Base-by-base conservation (phyloP, 306 rosid genomes). In the Dalbergia oliveri region DNA sequence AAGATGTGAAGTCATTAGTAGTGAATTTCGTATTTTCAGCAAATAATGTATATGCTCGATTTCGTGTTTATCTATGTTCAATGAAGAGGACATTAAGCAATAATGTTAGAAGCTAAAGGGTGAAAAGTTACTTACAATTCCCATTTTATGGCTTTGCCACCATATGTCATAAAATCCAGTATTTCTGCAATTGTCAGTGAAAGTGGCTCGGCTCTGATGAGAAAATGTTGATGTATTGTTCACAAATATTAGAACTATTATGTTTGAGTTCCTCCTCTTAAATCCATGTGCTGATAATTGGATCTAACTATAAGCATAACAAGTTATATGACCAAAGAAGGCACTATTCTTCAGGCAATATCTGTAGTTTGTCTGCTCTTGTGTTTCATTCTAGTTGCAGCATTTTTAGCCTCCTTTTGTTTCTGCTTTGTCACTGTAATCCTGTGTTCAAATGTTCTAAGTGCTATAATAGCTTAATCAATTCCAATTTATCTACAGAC, bases 41-140 rank as follows among this genome's bases (percentile, higher is more conserved):
- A 26, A 26, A 26, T 26, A 26, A 26, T 26, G 31, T 26, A 26
- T 26, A 26, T 26, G 31, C 31, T 26, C 1, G 0, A 26, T 26
- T 26, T 1, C 3, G 31, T 26, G 3, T 26, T 26, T 26, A 26
- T 26, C 31, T 26, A 26, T 26, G 31, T 26, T 26, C 31, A 26
- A 26, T 2, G 1, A 26, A 26, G 31, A 26, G 3, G 31, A 26
- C 31, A 26, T 26, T 2, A 26, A 26, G 31, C 31, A 26, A 26
- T 1, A 26, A 26, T 26, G 31, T 26, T 26, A 26, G 31, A 26
- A 26, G 31, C 71, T 73, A 66, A 84, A 41, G 74, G 64, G 56
- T n/a, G 69, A 82, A 79, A 12, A 75, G 39, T 67, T 64, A 73
- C 99, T 91, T 91, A 95, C 98, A 72, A 95, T 95, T 84, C 99